Evolutionary conservation across 768 basidiomycete species (phyloP).

Genomic region (Collybiopsis luxurians): DNA sequence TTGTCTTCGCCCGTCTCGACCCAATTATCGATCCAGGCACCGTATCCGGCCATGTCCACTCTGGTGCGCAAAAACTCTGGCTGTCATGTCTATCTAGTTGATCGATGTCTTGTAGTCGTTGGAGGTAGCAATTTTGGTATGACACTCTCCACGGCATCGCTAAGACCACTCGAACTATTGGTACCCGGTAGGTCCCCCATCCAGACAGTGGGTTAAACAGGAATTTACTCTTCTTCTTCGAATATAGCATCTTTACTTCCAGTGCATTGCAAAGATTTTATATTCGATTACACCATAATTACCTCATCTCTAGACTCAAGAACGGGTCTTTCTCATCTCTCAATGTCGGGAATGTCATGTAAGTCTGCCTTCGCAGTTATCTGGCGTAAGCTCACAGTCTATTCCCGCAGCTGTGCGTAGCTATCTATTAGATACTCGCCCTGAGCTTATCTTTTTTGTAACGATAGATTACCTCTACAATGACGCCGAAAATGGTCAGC

Average conservation of each 20-base stretch:
- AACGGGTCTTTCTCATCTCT: conserved; percentile 46
- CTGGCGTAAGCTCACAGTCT: no score
- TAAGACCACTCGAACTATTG: conserved; percentile 42
- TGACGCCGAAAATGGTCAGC: conserved; percentile 44
- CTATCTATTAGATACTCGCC: no score
- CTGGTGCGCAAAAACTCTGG: conserved; percentile 25
- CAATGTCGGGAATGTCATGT: conserved; percentile 44
- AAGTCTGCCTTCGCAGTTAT: no score
- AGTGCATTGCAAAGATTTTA: conserved; percentile 31
- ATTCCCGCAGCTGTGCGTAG: conserved; percentile 17
- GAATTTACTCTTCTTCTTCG: conserved; percentile 8
- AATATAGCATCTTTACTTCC: conserved; percentile 54
- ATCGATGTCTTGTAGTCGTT: conserved; percentile 30
- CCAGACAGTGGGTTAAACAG: no score
- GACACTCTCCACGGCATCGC: conserved; percentile 33
- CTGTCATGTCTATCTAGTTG: neutral
- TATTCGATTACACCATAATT: neutral
- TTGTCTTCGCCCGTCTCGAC: no score
- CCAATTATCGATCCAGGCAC: conserved; percentile 46
- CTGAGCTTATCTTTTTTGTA: neutral
- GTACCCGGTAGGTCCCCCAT: conserved; percentile 37
- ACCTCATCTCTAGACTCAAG: conserved; percentile 34
- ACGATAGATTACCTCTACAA: conserved; percentile 29
- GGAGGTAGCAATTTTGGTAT: conserved; percentile 54
- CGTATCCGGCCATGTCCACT: conserved; percentile 46